Conservation (phyloP, 306 rosid species). For the Delonix regia region DNA sequence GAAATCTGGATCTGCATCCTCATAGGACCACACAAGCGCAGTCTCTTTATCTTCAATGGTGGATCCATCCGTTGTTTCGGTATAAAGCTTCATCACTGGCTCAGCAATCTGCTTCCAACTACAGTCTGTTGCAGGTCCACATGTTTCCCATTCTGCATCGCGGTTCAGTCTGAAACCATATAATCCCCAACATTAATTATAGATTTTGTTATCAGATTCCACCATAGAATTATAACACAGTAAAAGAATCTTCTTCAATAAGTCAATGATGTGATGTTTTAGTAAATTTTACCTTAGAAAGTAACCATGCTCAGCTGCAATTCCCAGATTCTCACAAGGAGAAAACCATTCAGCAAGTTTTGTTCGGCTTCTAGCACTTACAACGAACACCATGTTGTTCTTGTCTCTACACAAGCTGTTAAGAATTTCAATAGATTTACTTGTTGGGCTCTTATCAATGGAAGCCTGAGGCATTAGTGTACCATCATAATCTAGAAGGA, state of each 20-base stretch:
- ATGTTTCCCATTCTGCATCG: constrained; percentile 69
- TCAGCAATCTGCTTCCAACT: constrained; percentile 78
- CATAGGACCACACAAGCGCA: constrained; percentile 68
- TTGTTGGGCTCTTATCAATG: constrained; percentile 64
- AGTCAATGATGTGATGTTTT: background rate
- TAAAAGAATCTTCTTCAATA: no score
- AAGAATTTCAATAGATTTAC: constrained; percentile 47
- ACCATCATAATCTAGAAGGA: constrained; percentile 76
- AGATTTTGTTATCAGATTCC: background rate
- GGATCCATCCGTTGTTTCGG: constrained; percentile 84
- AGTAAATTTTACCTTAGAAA: constrained; percentile 56
- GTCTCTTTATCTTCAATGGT: constrained; percentile 77
- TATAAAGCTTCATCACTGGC: constrained; percentile 79
- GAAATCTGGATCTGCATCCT: constrained; percentile 80
- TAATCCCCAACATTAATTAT: constrained; percentile 6
- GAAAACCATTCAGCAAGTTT: constrained; percentile 65
- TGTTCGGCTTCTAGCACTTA: constrained; percentile 64
- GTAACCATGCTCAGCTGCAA: constrained; percentile 79
- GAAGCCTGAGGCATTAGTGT: constrained; percentile 72
- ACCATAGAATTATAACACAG: background rate
- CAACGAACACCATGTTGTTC: constrained; percentile 64
- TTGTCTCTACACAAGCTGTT: constrained; percentile 58
- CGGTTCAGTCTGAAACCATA: constrained; percentile 49
- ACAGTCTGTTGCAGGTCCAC: constrained; percentile 53
- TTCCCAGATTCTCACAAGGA: constrained; percentile 67